These are phyloP conservation scores for Cryptococcus sp. DNA, from an alignment of 1,284 basidiomycete species.

Conservation along the genomic window DNA sequence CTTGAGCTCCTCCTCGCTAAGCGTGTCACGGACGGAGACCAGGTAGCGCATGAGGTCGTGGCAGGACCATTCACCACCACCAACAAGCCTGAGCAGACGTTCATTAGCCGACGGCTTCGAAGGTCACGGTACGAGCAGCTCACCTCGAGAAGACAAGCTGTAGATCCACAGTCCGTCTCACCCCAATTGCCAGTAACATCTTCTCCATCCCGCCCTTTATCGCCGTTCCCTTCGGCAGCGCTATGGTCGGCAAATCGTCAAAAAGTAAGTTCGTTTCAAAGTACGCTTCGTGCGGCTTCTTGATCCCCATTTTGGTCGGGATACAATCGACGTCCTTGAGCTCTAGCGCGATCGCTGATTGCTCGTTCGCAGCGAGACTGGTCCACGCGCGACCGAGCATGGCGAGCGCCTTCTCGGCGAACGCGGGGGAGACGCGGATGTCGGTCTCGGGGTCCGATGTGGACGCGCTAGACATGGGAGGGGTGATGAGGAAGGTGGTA, in stretches of 20 bases:
- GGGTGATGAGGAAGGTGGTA: conserved; percentile 63
- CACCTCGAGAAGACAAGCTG: conserved; percentile 81
- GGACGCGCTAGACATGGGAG: conserved; percentile 52
- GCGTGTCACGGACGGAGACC: conserved; percentile 72
- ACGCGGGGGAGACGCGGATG: conserved; percentile 64
- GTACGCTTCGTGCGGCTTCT: conserved; percentile 72
- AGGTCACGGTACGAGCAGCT: conserved; percentile 23
- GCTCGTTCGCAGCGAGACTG: conserved; percentile 60
- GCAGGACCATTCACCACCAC: conserved; percentile 47
- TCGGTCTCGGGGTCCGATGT: conserved; percentile 58
- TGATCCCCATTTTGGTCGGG: conserved; percentile 78
- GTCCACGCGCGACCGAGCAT: conserved; percentile 75
- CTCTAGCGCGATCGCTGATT: conserved; percentile 58
- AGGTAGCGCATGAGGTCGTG: conserved; percentile 73
- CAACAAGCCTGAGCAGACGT: conserved; percentile 52
- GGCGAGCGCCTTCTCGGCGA: conserved; percentile 77
- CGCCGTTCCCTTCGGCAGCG: conserved; percentile 62
- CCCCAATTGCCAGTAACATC: conserved; percentile 72
- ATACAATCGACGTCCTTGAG: conserved; percentile 71
- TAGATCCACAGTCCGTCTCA: conserved; percentile 86
- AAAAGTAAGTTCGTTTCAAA: conserved; percentile 86
- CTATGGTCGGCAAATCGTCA: conserved; percentile 78
- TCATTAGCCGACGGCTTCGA: background rate
- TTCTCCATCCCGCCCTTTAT: conserved; percentile 76
- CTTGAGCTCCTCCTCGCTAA: conserved; percentile 66